Conservation (phyloP, 805 yeast species). For the Pichia exigua region DNA sequence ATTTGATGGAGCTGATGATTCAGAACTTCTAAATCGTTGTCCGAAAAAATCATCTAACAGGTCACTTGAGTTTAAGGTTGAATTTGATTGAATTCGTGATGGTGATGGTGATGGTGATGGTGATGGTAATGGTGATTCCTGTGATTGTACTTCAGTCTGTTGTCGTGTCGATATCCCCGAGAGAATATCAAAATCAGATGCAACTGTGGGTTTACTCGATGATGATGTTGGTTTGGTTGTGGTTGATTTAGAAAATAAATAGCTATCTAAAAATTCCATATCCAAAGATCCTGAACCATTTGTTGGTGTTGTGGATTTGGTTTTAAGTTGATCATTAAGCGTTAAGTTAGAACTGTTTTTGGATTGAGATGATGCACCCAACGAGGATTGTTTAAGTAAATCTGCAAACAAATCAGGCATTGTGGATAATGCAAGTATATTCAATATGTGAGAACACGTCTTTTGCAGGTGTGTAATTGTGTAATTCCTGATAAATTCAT, state of each 20-base stretch:
- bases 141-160: not conserved
- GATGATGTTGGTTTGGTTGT: not conserved
- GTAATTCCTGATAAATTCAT: no score
- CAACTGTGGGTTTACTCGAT: not conserved
- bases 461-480: no score
- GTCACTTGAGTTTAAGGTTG: not conserved
- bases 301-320: not conserved
- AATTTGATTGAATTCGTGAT: not conserved
- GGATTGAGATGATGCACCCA: slow-evolving; percentile 16
- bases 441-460: not conserved
- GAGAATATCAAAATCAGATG: not conserved
- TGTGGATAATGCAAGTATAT: not conserved
- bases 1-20: not conserved
- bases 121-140: not conserved
- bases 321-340: slow-evolving; percentile 21
- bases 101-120: not conserved
- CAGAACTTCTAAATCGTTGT: not conserved
- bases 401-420: slow-evolving; percentile 36
- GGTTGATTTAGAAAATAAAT: slow-evolving; percentile 1
- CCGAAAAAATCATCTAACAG: slow-evolving; percentile 9
- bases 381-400: slow-evolving; percentile 26
- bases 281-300: slow-evolving; percentile 28
- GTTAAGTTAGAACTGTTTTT: slow-evolving; percentile 22
- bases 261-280: slow-evolving; percentile 21
- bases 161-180: not conserved